Base-by-base conservation (phyloP, 768 basidiomycete genomes). In the Daedalea quercina region DNA sequence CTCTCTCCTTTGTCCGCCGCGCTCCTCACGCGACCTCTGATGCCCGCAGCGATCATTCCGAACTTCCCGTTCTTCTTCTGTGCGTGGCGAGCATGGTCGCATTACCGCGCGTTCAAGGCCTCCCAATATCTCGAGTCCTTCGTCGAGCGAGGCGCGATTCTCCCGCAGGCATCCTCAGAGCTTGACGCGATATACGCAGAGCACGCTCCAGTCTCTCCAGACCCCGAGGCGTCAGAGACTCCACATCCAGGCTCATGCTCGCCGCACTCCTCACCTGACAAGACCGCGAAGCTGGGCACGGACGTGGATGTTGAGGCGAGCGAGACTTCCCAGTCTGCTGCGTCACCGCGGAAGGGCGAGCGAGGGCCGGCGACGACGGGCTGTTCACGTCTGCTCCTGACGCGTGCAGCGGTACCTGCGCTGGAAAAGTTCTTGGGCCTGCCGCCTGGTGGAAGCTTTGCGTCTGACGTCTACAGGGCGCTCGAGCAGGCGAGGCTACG, bases 1-100 rank as follows among this genome's bases (percentile, higher is more conserved):
- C 24, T 50, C 11, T 23, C 33, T 13, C 22, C 7, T 31, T 15
- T 3, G 41, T 3, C 26, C 3, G 13, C 15, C 22, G 22, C 43
- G 31, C 24, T 34, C 6, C 34, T 34, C 24, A 25, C 23, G 44
- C 44, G 12, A 40, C 37, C 7, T 40, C 15, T 40, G 15, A 40
- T 8, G 15, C 37, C 19, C 44, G 17, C 53, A 91, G 89, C 89
- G 23, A 63, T 91, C 42, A 80, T 91, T 67, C 90, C 89, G 26
- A 92, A 92, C 64, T 67, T 92, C 20, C 89, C 89, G 0, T 85
- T 92, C 65, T 89, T 92, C 72, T 92, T 87, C 68, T 90, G 87
- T 60, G 78, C 75, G 9, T 92, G 89, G 89, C 76, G 89, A 42
- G 82, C 87, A 41, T 92, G 88, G 88, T 85, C 83, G 37, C 89